These are phyloP conservation scores for Chaetomium cochliodes DNA, from an alignment of 495 filamentous ascomycete species.

Conservation along the genomic window DNA sequence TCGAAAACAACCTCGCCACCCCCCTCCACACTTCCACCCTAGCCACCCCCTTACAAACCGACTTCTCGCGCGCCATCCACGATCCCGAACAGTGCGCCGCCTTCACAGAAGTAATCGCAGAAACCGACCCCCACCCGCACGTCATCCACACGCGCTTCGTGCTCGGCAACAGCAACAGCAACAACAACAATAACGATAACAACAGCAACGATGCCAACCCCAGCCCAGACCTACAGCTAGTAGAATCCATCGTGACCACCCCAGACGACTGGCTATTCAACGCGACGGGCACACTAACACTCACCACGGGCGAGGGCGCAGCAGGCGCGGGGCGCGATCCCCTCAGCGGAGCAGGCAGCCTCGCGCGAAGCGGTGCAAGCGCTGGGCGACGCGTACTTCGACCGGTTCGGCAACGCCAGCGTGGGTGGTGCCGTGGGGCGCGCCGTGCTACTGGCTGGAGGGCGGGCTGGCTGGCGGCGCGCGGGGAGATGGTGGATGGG, in stretches of 20 bases:
- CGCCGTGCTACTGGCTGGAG: constrained; percentile 40
- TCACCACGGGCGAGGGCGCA: constrained; percentile 37
- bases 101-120: constrained; percentile 50
- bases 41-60: constrained; percentile 38
- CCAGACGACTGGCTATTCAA: constrained; percentile 45
- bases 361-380: constrained; percentile 35
- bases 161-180: too few relatives aligned
- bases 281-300: constrained; percentile 37
- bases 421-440: constrained; percentile 36
- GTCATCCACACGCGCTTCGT: constrained; percentile 42
- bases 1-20: constrained; percentile 38
- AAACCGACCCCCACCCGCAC: constrained; percentile 37
- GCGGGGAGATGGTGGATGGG: constrained; percentile 12
- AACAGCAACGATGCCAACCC: too few relatives aligned
- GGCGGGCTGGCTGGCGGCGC: constrained; percentile 33
- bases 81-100: constrained; percentile 48
- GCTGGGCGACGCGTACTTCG: constrained; percentile 41
- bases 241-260: constrained; percentile 41
- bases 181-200: too few relatives aligned
- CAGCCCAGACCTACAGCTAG: constrained; percentile 25
- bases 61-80: constrained; percentile 44
- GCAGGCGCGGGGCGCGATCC: constrained; percentile 41
- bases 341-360: constrained; percentile 31
- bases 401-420: constrained; percentile 38
- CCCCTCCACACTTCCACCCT: constrained; percentile 41